phyloP scores from a whole-genome alignment of 1,284 basidiomycete species.

The Melampsora occidentalis region DNA sequence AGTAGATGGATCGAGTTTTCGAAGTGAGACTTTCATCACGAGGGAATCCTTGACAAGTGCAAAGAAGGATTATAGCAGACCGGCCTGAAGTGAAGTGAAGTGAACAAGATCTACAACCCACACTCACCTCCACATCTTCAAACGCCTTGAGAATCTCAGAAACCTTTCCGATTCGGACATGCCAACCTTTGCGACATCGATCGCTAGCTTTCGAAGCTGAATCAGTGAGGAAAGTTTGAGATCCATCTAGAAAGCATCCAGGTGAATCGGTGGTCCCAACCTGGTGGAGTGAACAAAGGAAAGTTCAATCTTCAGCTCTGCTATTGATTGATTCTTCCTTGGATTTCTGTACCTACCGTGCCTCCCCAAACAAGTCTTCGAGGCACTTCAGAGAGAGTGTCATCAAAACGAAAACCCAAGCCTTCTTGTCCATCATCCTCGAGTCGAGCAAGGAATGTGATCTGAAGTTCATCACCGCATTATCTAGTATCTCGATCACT shows the following conservation, averaged over 20 bases:
- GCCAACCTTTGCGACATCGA: constrained; percentile 32
- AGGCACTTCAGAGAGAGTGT: constrained; percentile 17
- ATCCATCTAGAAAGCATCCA: constrained; percentile 27
- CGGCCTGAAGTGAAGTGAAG: neutral
- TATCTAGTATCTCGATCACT: neutral
- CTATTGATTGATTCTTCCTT: neutral
- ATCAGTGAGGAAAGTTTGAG: constrained; percentile 21
- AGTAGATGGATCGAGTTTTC: constrained; percentile 12
- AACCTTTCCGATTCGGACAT: constrained; percentile 26
- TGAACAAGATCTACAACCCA: neutral
- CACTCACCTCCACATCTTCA: constrained; percentile 17
- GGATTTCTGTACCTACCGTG: neutral
- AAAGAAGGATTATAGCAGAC: neutral
- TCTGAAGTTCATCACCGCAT: neutral
- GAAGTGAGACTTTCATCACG: constrained; percentile 29
- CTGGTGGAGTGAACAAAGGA: neutral
- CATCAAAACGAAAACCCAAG: constrained; percentile 30
- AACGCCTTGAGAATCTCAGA: constrained; percentile 12
- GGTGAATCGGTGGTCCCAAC: constrained; percentile 28
- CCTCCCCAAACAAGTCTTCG: constrained; percentile 26
- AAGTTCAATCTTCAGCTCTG: neutral
- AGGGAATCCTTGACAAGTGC: constrained; percentile 15
- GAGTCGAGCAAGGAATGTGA: constrained; percentile 24
- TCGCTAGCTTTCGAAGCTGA: constrained; percentile 18
- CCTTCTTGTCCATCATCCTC: constrained; percentile 28